Evolutionary conservation across 495 filamentous ascomycete genomes (phyloP).

Genomic region (Pyronema domesticum): DNA sequence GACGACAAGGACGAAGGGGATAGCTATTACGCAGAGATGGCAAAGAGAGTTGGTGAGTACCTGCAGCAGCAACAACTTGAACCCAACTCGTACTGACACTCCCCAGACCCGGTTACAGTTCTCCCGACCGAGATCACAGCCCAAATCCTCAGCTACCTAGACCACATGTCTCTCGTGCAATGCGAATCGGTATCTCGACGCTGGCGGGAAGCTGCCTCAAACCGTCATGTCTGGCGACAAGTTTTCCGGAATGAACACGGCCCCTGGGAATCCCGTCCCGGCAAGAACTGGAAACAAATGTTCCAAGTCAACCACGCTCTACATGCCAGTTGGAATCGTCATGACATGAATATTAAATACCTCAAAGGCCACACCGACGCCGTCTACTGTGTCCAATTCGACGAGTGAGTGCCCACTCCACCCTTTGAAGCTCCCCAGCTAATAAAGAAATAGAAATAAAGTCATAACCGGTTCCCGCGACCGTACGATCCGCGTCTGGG

Average conservation of each 20-base stretch:
- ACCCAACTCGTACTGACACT: neutral
- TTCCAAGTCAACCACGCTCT: constrained; percentile 57
- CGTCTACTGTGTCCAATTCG: constrained; percentile 94
- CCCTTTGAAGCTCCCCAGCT: neutral
- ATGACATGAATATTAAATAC: constrained; percentile 64
- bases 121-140: constrained; percentile 22
- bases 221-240: constrained; percentile 22
- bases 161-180: constrained; percentile 19
- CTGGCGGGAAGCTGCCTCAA: constrained; percentile 19
- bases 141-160: constrained; percentile 23
- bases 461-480: constrained; percentile 94
- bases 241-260: constrained; percentile 20
- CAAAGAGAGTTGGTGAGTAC: neutral
- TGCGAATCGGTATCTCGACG: constrained; percentile 21
- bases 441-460: constrained; percentile 42
- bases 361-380: constrained; percentile 84
- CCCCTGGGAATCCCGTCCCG: constrained; percentile 25
- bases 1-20: constrained; percentile 21
- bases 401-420: constrained; percentile 46
- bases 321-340: constrained; percentile 58
- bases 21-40: constrained; percentile 5
- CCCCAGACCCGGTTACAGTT: constrained; percentile 17
- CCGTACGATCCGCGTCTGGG: constrained; percentile 87
- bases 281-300: constrained; percentile 68
- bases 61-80: neutral